These are phyloP conservation scores for Hemileia vastatrix DNA, from an alignment of 1,284 basidiomycete genomes.

Conservation along the genomic window DNA sequence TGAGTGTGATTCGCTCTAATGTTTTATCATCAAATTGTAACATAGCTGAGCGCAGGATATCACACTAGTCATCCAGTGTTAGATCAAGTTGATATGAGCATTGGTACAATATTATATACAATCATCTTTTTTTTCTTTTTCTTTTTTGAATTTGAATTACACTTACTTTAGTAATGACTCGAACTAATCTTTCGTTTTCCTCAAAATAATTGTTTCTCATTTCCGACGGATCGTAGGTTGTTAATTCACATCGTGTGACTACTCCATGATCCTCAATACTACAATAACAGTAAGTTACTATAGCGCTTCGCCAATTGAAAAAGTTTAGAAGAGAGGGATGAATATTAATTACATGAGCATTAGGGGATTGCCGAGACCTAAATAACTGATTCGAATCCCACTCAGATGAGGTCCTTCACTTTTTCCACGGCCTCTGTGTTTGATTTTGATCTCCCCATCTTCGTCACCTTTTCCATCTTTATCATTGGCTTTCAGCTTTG, in stretches of 20 bases:
- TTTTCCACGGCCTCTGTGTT: too few species aligned
- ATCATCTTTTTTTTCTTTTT: not conserved
- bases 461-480: not conserved
- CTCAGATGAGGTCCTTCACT: too few species aligned
- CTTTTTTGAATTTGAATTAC: not conserved
- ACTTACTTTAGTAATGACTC: slow-evolving; percentile 16
- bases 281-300: not conserved
- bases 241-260: slow-evolving; percentile 9
- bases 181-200: slow-evolving; percentile 6
- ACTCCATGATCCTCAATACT: slow-evolving; percentile 22
- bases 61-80: too few species aligned
- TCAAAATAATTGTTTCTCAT: slow-evolving; percentile 7
- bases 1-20: slow-evolving; percentile 8
- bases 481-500: not conserved
- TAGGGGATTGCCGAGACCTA: slow-evolving; percentile 13
- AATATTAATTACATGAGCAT: too few species aligned
- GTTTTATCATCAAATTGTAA: slow-evolving; percentile 20
- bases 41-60: slow-evolving; percentile 16
- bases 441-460: not conserved
- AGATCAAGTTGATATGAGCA: too few species aligned
- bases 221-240: slow-evolving; percentile 15
- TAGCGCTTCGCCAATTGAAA: too few species aligned
- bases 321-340: too few species aligned
- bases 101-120: too few species aligned
- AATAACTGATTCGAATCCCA: slow-evolving; percentile 16